Base-by-base conservation (phyloP, 371 early-diverging fungal genomes). In the Dichotomocladium elegans region DNA sequence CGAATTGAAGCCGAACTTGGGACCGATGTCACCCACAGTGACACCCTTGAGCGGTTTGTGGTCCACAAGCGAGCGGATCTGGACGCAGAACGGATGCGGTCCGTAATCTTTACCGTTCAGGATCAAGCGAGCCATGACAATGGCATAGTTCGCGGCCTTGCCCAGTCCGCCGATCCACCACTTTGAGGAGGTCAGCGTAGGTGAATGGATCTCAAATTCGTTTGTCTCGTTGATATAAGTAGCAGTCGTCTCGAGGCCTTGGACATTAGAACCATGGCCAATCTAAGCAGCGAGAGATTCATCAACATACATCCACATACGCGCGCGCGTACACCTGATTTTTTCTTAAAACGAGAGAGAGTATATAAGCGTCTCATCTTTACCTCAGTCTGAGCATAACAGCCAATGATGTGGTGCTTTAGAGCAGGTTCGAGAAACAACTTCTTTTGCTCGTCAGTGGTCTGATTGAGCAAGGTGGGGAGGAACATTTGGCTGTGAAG, bases 81-180 rank as follows among this genome's bases (percentile, higher is more conserved):
- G 97, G 30, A 94, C 92, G 40, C 94, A 72, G 63, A 96, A 91
- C 3, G 89, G 87, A 58, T 93, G 91, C 0, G 89, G 83, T 5
- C 95, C 97, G 64, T 82, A 80, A 58, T 82, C 77, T 55, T 89
- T 88, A 41, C 88, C 91, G 22, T 84, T 74, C 29, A 91, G 82
- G 27, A 91, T 80, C 45, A 96, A 66, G 53, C 87, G 85, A 12
- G 95, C 95, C 83, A 90, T 89, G 9, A 96, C 92, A 54, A 89
- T 79, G 4, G 91, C 89, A 67, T 94, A 91, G 37, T 87, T 96
- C 7, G 82, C 78, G 22, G 70, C 69, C 47, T 78, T 79, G 33
- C 81, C 85, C 12, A 82, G 64, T 33, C 90, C 89, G 43, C 96
- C 96, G 44, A 91, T 87, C 96, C 96, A 96, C 85, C 91, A 94